These are phyloP conservation scores for Cercospora sp. DNA, from an alignment of 2,329 filamentous ascomycete genomes.

Conservation along the genomic window DNA sequence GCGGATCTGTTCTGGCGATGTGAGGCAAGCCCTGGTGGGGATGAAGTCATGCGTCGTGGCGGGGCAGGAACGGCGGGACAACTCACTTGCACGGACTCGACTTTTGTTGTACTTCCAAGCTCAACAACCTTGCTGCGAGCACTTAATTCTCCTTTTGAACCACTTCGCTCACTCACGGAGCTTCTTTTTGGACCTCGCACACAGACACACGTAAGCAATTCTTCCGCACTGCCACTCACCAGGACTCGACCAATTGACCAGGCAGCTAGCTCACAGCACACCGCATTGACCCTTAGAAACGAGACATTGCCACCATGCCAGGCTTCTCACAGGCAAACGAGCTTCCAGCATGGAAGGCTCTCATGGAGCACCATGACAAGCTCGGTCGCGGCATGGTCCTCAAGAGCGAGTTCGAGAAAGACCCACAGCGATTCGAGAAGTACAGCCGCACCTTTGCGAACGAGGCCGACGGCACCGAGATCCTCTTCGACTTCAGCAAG, in stretches of 20 bases:
- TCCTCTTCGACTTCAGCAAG: conserved; percentile 98
- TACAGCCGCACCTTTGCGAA: conserved; percentile 84
- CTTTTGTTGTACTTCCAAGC: conserved; percentile 7
- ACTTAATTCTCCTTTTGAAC: neutral
- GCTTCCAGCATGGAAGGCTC: conserved; percentile 78
- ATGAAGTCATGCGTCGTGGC: conserved; percentile 10
- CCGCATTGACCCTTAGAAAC: conserved; percentile 5
- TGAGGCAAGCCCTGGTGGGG: neutral
- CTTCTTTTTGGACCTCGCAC: neutral
- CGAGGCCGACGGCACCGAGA: conserved; percentile 75
- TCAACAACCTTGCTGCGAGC: conserved; percentile 5
- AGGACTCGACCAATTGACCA: conserved; percentile 1
- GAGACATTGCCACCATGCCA: conserved; percentile 46
- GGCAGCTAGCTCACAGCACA: conserved; percentile 3
- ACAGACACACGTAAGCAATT: neutral
- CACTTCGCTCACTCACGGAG: neutral
- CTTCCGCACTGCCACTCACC: neutral
- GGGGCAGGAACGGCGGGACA: conserved; percentile 4
- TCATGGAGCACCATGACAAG: conserved; percentile 84
- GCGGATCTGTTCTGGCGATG: neutral
- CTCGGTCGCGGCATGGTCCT: conserved; percentile 88
- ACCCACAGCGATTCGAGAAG: conserved; percentile 85
- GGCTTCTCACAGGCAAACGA: conserved; percentile 81
- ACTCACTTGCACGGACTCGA: conserved; percentile 4
- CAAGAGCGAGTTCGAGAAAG: conserved; percentile 88